Evolutionary conservation across 129 eudicot genomes (phyloP), one percentile per base, ranked within the genome.

Genomic region (Heracleum sosnowskyi): DNA sequence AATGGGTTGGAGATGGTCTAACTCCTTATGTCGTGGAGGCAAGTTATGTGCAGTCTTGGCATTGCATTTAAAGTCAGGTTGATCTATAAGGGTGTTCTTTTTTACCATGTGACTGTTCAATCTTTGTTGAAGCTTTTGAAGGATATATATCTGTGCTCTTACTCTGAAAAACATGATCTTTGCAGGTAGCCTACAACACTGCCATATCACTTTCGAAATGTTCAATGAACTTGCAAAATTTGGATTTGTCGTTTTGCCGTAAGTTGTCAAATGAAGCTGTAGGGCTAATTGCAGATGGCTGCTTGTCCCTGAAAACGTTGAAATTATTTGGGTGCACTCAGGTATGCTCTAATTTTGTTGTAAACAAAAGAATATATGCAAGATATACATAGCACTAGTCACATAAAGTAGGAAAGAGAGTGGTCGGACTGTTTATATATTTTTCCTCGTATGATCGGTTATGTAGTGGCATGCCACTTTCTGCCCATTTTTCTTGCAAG

Each of bases 301-400:
- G 97, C 76, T 75, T 49, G 69, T 90, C 90, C 24, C 83, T 95
- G 77, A 79, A 84, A 81, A 53, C 81, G 51, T 88, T 95, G 53
- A 95, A 90, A 71, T 68, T 95, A 82, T 95, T 95, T 85, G 99
- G 99, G 73, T 95, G 99, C 84, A 87, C 97, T 47, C 99, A 94
- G 96, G 97, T 94, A 86, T 31, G 77, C 13, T 11, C 72, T 22
- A 42, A 41, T 12, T 26, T 24, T n/a, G 37, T 26, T 18, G 18
- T 37, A 22, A 35, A 40, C 26, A 18, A 36, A 36, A 36, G 33
- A n/a, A 28, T 62, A 60, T 0, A 6, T 11, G 68, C 34, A 28
- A 0, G 4, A 62, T 11, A 62, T 28, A 7, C 31, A 57, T 57
- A 9, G 31, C 66, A 47, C 17, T 4, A 46, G 51, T 46, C 28